Evolutionary conservation across 2,329 filamentous ascomycete genomes (phyloP).

Genomic region (Daldinia sp.): DNA sequence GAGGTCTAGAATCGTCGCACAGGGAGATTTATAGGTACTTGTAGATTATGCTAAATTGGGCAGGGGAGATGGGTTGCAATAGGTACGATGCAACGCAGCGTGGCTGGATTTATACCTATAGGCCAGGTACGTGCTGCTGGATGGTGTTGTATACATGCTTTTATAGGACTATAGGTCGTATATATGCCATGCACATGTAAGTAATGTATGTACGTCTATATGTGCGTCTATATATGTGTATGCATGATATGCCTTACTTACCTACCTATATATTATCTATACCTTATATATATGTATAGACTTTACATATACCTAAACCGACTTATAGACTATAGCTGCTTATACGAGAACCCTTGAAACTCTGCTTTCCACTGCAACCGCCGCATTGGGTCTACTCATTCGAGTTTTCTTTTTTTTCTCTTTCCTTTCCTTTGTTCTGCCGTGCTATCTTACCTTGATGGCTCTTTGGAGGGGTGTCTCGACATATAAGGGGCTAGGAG

Average conservation of each 20-base stretch:
- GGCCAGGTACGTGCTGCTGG: neutral
- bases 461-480: neutral
- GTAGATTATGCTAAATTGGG: neutral
- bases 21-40: neutral
- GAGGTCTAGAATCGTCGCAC: neutral
- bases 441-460: neutral
- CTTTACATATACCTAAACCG: too few relatives aligned
- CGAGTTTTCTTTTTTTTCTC: neutral
- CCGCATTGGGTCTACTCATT: conserved; percentile 24
- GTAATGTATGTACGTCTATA: neutral
- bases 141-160: neutral
- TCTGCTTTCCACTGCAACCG: conserved; percentile 4
- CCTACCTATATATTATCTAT: neutral
- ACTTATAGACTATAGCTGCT: too few relatives aligned
- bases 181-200: neutral
- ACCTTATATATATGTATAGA: too few relatives aligned
- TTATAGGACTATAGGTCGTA: too few relatives aligned
- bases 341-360: neutral
- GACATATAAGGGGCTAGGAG: neutral
- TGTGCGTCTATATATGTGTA: neutral
- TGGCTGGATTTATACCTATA: neutral
- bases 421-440: too few relatives aligned
- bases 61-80: neutral
- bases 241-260: neutral
- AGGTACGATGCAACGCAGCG: conserved; percentile 1